phyloP scores from a whole-genome alignment of 2,329 filamentous ascomycete genomes.

The Alternaria solani region DNA sequence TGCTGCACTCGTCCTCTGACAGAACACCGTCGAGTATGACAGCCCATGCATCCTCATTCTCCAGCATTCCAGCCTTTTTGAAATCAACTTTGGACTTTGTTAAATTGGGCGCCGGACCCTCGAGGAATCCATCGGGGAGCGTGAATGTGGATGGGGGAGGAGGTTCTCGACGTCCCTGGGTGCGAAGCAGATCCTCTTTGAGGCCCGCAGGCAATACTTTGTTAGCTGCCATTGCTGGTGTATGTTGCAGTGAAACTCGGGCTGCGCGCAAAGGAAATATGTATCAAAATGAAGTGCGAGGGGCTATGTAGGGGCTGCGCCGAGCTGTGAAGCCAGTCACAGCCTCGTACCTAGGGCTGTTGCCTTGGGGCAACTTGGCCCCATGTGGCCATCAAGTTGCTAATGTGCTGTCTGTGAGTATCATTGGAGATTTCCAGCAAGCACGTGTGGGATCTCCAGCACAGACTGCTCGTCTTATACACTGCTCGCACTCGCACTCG shows the following conservation, averaged over 20 bases:
- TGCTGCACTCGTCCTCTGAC: constrained; percentile 67
- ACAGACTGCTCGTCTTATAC: not conserved
- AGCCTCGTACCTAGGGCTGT: not conserved
- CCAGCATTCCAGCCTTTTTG: constrained; percentile 54
- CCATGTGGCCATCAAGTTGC: not conserved
- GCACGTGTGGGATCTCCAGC: not conserved
- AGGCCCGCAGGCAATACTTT: not conserved
- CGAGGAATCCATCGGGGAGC: constrained; percentile 60
- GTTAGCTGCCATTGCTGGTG: constrained; percentile 5
- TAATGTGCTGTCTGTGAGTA: not conserved
- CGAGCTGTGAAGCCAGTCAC: not conserved
- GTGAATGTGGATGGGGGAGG: constrained; percentile 39
- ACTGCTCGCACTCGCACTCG: not conserved
- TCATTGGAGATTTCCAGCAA: not conserved
- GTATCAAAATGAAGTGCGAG: not conserved
- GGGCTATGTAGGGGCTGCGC: not conserved
- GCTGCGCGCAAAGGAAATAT: not conserved
- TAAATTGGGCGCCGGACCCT: constrained; percentile 56
- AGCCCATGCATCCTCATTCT: constrained; percentile 65
- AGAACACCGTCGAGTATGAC: constrained; percentile 71
- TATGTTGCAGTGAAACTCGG: not conserved
- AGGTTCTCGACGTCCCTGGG: not conserved
- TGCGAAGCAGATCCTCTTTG: not conserved
- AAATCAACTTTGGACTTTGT: constrained; percentile 64
- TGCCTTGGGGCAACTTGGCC: constrained; percentile 8